Base-by-base conservation (phyloP, 2,329 filamentous ascomycete species). In the Fusarium duplospermum region DNA sequence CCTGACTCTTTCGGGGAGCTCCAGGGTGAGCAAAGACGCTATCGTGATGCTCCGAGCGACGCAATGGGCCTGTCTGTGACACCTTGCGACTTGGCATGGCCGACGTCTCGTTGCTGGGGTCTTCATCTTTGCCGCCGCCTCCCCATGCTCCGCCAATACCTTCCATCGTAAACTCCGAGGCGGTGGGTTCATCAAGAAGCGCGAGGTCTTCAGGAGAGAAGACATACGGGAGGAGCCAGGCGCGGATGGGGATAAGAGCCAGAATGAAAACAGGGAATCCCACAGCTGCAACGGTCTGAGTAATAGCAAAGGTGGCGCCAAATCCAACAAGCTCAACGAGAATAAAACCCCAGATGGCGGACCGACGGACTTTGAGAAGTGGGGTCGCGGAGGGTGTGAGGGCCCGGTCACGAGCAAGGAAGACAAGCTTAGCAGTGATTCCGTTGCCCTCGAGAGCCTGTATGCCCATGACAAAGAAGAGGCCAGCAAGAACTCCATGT, bases 381-480 rank as follows among this genome's bases (percentile, higher is more conserved):
- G 92, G 92, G 72, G 92, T 88, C 1, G 83, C 83, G 0, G 85
- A 78, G 4, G 88, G 85, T 0, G 92, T 94, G n/a, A 95, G 85
- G 6, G 86, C 80, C 57, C 81, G 84, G 82, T 96, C 93, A 71
- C 90, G 88, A 1, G 86, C 83, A 2, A 96, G 86, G 81, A 93
- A 95, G 24, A 94, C 80, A 10, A 95, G 80, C 82, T 95, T 95
- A 70, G 87, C 84, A 0, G 93, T 95, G 79, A 96, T 94, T 24
- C 93, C 93, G 79, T 96, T 96, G 27, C 84, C 91, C 79, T 91
- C 88, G 35, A 96, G 89, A 4, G 93, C 93, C 83, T 95, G 92
- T 69, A 94, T 87, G 47, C 93, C 93, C 93, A 96, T 95, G 80
- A 94, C 89, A 83, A 95, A 95, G 86, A 96, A 96, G 29, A 96